phyloP scores from a whole-genome alignment of 2,329 filamentous ascomycete species.

The Macroventuria anomochaeta region DNA sequence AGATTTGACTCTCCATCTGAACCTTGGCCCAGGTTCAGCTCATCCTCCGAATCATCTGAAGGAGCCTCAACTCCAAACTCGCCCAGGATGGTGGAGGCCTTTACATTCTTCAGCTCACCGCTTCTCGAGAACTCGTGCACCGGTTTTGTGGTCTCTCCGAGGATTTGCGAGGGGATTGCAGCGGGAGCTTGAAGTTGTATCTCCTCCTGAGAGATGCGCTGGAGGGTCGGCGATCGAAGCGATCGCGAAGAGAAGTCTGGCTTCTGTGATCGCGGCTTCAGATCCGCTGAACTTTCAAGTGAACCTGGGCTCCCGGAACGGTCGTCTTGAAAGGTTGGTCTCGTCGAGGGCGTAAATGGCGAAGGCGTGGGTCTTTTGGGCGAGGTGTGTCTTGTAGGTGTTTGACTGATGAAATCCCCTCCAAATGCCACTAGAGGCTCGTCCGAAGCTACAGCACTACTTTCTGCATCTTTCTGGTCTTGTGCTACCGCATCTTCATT shows the following conservation, averaged over 20 bases:
- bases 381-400: conserved; percentile 14
- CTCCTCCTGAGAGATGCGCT: conserved; percentile 11
- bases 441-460: neutral
- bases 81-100: conserved; percentile 21
- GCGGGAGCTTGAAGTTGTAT: conserved; percentile 10
- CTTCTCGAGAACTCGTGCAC: neutral
- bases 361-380: conserved; percentile 23
- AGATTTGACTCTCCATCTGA: conserved; percentile 21
- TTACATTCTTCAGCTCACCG: neutral
- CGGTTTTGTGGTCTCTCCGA: neutral
- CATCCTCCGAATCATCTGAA: conserved; percentile 34
- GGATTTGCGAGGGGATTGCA: conserved; percentile 11
- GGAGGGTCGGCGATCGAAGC: conserved; percentile 6
- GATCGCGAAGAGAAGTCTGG: conserved; percentile 13
- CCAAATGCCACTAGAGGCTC: neutral
- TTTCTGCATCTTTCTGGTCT: neutral
- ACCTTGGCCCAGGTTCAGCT: conserved; percentile 16
- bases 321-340: conserved; percentile 4
- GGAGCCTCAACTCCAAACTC: conserved; percentile 31
- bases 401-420: neutral
- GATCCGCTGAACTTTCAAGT: conserved; percentile 28
- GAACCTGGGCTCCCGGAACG: conserved; percentile 43
- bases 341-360: conserved; percentile 26
- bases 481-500: neutral
- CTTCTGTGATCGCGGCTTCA: conserved; percentile 3